A percentile compares a stretch with the other conserved stretches of the same genome.
Conservation (phyloP, 2,329 filamentous ascomycete genomes). For the Thelonectria blattea region DNA sequence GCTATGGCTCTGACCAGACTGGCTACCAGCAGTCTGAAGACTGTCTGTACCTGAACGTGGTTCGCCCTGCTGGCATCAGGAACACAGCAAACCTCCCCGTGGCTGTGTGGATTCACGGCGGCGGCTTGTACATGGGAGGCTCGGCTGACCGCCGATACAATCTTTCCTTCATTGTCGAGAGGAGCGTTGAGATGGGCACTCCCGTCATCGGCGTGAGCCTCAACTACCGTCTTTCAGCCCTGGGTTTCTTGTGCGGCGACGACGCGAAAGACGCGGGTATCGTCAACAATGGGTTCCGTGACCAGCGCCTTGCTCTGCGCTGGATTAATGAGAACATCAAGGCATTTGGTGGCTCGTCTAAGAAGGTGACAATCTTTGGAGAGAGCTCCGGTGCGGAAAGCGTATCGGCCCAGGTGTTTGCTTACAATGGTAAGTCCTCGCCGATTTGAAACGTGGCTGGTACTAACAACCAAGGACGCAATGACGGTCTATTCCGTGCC, state of each 20-base stretch:
- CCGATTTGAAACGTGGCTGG: fast-evolving
- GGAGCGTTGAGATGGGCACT: conserved; percentile 51
- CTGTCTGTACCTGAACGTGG: conserved; percentile 67
- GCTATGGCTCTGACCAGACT: conserved; percentile 50
- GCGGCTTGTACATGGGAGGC: conserved; percentile 42
- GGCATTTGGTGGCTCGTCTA: conserved; percentile 52
- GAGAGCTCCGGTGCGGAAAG: conserved; percentile 57
- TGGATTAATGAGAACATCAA: conserved; percentile 56
- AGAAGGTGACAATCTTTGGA: conserved; percentile 57
- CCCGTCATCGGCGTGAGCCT: conserved; percentile 56
- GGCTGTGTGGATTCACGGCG: conserved; percentile 63
- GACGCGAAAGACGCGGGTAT: conserved; percentile 49
- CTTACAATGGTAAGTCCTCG: conserved; percentile 50
- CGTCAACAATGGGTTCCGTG: conserved; percentile 56
- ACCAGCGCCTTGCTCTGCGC: conserved; percentile 53
- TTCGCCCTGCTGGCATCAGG: conserved; percentile 57
- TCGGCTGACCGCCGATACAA: conserved; percentile 61
- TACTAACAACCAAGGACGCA: conserved; percentile 39
- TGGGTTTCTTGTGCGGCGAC: conserved; percentile 53
- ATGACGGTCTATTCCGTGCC: conserved; percentile 58
- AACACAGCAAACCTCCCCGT: conserved; percentile 52
- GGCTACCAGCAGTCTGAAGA: conserved; percentile 52
- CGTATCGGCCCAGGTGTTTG: conserved; percentile 53
- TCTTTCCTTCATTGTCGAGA: conserved; percentile 62
- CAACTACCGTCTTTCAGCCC: conserved; percentile 56